Base-by-base conservation (phyloP, 129 eudicot genomes). In the Lonicera japonica region DNA sequence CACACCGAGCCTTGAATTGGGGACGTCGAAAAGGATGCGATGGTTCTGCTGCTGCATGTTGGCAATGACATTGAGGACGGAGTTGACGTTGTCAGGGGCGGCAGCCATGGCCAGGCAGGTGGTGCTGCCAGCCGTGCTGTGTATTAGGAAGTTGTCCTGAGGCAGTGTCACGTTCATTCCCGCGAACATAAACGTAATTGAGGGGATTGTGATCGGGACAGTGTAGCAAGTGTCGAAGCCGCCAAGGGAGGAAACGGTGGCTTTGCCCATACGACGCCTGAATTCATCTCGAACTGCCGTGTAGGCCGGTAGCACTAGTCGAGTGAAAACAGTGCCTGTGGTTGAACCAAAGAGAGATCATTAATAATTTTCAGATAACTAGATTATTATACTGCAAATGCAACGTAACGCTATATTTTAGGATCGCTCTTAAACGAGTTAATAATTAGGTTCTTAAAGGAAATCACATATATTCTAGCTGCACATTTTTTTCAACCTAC, bases 21-120 rank as follows among this genome's bases (percentile, higher is more conserved):
- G 87, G 15, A 73, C 68, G 63, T 94, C 99, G 69, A 88, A 76
- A 11, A 88, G 60, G 50, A 88, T 68, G 63, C 99, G 77, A 56
- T 85, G 96, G 83, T 94, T 94, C 69, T 94, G 99, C 56, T 94
- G 99, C 66, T 85, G 96, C 92, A 88, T 78, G 63, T 83, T 94
- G 58, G 99, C 96, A 11, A 94, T 85, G 41, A 94, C 91, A 22
- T 94, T 94, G 17, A 94, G 79, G 7, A 74, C 92, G 4, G 87
- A 75, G 66, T 85, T 81, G 8, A 81, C 69, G 38, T 68, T 66
- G 24, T 63, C 80, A 0, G 96, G 96, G 0, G 99, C 80, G 4
- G 89, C 75, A 1, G 99, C 92, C 87, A 94, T 94, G 75, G 99
- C 99, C 5, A 94, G 84, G 76, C 99, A 94, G 3, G 89, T 61